A percentile compares a stretch with the other conserved stretches of the same genome.
Conservation (phyloP, 1,139 yeast species). For the Taiozyma sp. region DNA sequence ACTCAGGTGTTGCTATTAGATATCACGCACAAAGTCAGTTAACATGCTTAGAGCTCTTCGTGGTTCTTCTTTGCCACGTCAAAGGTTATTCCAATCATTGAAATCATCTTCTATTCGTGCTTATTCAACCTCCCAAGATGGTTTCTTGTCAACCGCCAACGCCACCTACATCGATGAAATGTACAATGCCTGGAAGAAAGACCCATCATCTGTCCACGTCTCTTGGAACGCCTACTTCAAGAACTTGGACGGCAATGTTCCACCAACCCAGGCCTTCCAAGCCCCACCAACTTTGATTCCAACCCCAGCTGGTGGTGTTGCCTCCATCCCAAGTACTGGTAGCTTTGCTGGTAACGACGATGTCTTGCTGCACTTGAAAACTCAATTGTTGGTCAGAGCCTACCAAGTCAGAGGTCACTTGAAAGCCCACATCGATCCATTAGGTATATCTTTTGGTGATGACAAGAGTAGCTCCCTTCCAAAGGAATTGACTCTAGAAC, state of each 20-base stretch:
- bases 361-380: conserved; percentile 86
- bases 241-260: conserved; percentile 66
- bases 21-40: not conserved
- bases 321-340: conserved; percentile 43
- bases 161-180: conserved; percentile 95
- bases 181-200: conserved; percentile 92
- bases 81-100: conserved; percentile 15
- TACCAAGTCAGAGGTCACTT: conserved; percentile 98
- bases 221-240: conserved; percentile 97
- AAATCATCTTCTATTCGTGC: conserved; percentile 13
- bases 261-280: conserved; percentile 72
- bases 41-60: conserved; percentile 23
- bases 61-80: conserved; percentile 20
- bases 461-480: conserved; percentile 51
- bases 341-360: conserved; percentile 23
- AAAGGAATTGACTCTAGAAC: conserved; percentile 84
- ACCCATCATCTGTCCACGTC: conserved; percentile 86
- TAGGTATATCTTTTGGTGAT: conserved; percentile 83
- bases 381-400: conserved; percentile 94
- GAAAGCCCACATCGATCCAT: conserved; percentile 92
- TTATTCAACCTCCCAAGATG: conserved; percentile 38
- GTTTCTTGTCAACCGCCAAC: conserved; percentile 78
- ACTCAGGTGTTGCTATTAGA: not conserved
- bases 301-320: conserved; percentile 52
- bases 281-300: conserved; percentile 88